Evolutionary conservation across 2,329 filamentous ascomycete genomes (phyloP).

Genomic region (Rhynchosporium secalis): DNA sequence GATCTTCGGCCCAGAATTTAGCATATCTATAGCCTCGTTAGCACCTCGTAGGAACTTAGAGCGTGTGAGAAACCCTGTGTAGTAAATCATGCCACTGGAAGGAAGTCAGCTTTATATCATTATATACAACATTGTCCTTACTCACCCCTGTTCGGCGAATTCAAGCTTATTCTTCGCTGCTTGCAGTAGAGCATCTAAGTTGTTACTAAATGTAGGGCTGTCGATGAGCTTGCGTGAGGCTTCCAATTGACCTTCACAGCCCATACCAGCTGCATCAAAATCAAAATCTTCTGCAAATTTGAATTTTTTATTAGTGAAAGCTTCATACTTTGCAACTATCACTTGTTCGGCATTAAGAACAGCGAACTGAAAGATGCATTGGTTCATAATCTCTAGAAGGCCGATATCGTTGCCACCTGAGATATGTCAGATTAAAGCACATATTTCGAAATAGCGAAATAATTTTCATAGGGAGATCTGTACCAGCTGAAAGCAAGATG

Average conservation of each 20-base stretch:
- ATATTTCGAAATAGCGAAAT: neutral
- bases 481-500: slow-evolving; percentile 9
- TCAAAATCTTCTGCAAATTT: neutral
- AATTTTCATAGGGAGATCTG: neutral
- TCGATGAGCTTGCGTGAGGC: slow-evolving; percentile 2
- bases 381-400: slow-evolving; percentile 6
- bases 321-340: neutral
- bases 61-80: slow-evolving; percentile 4
- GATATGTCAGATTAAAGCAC: neutral
- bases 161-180: slow-evolving; percentile 6
- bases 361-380: slow-evolving; percentile 10
- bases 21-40: neutral
- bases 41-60: too few species aligned
- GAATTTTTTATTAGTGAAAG: neutral
- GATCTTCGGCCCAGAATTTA: slow-evolving; percentile 9
- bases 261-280: neutral
- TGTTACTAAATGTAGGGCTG: neutral
- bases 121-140: neutral
- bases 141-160: neutral
- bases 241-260: slow-evolving; percentile 5
- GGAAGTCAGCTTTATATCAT: neutral
- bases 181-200: neutral
- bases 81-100: neutral
- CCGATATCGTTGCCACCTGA: slow-evolving; percentile 13
- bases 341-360: neutral